Evolutionary conservation across 2,329 filamentous ascomycete genomes (phyloP), one percentile per base, ranked within the genome.

Genomic region (Byssoonygena ceratinophila): DNA sequence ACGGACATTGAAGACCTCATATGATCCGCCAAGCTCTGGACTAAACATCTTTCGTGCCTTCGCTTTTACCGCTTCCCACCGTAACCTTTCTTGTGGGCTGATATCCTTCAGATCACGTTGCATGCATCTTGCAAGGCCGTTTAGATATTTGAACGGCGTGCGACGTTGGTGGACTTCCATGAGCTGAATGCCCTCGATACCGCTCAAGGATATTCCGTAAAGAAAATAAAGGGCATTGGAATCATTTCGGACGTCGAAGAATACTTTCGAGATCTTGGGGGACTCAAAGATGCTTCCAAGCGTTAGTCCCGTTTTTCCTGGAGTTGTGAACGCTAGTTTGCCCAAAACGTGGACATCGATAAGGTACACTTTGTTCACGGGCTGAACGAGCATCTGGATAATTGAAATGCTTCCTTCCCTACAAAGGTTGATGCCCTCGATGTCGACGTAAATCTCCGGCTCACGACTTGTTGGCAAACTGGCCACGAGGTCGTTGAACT

Each of bases 161-260:
- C 16, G 34, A 6, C 71, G 61, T 0, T 60, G 60, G 0, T 71
- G 76, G 2, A 74, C 58, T 59, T 82, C 77, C 71, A 82, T 76
- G 0, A 82, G 66, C 59, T 83, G 78, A 0, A 82, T 50, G 57
- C 82, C 77, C 2, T 72, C 55, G 8, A 81, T 59, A 0, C 75
- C 72, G 0, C 57, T 54, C 0, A 82, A 58, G 0, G 52, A 22
- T 55, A 82, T 66, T 0, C 59, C 37, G 55, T 65, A 80, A 31
- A 71, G 73, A 41, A 40, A 60, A 59, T 68, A 78, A 0, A 83
- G 62, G 0, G 78, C 77, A 57, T 81, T 75, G 0, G 79, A 77
- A 58, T 81, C 77, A 56, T 76, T 77, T 1, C 78, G 75, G 14
- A 82, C 68, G 54, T 83, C 79, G 58, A 80, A 82, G 54, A 82